Evolutionary conservation across 352 stramenopile species (phyloP).

Genomic region (Aphanomyces stellatus): DNA sequence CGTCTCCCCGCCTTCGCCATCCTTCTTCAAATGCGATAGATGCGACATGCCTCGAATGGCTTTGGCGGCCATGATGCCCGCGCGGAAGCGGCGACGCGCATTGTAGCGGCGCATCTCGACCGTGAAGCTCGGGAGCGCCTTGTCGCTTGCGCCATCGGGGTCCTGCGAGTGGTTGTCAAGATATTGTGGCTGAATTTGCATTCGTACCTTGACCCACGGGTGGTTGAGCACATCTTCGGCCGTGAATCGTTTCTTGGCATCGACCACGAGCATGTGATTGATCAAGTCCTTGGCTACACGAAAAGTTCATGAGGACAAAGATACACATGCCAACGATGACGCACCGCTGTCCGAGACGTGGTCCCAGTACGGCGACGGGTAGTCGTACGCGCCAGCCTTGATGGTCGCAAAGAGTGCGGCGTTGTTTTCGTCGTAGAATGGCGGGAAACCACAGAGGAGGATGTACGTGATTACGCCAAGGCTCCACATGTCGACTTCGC

Average conservation of each 20-base stretch:
- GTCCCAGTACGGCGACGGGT: conserved; percentile 91
- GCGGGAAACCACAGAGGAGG: conserved; percentile 88
- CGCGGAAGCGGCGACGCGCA: conserved; percentile 63
- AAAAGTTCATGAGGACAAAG: not conserved
- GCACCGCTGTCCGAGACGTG: conserved; percentile 60
- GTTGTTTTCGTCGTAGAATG: conserved; percentile 94
- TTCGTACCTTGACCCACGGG: conserved; percentile 69
- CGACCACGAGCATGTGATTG: conserved; percentile 78
- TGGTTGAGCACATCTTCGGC: conserved; percentile 76
- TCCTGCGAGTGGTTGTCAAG: too few relatives aligned
- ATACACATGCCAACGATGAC: conserved; percentile 44
- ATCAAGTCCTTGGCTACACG: conserved; percentile 89
- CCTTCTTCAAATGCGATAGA: conserved; percentile 43
- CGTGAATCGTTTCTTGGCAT: conserved; percentile 85
- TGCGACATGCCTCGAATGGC: conserved; percentile 41
- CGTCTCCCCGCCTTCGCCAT: not conserved
- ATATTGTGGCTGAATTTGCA: too few relatives aligned
- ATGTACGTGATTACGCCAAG: conserved; percentile 97
- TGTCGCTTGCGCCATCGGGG: conserved; percentile 33
- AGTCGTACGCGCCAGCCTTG: conserved; percentile 87
- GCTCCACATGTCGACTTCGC: conserved; percentile 93
- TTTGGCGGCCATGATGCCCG: conserved; percentile 73
- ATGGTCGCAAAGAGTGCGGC: conserved; percentile 83
- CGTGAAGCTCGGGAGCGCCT: conserved; percentile 81
- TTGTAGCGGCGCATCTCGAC: conserved; percentile 87